Percentiles rank a stretch among this genome's conserved stretches.
These are phyloP conservation scores for Pisolithus thermaeus DNA, from an alignment of 1,284 basidiomycete genomes.

Conservation along the genomic window DNA sequence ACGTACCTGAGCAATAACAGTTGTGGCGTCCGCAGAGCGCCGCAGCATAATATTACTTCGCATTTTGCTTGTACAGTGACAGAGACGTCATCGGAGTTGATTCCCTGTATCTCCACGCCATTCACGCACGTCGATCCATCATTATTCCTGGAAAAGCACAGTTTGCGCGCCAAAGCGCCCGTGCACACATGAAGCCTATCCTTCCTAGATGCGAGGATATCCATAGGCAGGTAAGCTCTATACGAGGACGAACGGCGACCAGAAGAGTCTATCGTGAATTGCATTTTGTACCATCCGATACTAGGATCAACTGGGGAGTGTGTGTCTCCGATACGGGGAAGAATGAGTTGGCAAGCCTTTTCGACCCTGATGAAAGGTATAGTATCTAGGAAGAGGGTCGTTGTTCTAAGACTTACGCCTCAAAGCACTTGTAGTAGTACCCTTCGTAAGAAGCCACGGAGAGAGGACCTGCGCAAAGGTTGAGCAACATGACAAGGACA, in stretches of 20 bases:
- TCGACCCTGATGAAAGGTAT: slow-evolving; percentile 12
- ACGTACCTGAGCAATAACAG: slow-evolving; percentile 1
- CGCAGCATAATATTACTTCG: slow-evolving; percentile 30
- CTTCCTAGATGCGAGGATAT: slow-evolving; percentile 14
- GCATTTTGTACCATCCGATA: slow-evolving; percentile 16
- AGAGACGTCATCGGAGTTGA: slow-evolving; percentile 4
- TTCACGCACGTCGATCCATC: neutral
- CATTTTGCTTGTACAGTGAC: slow-evolving; percentile 14
- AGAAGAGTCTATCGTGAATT: slow-evolving; percentile 20
- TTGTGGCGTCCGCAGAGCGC: slow-evolving; percentile 8
- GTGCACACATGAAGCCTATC: slow-evolving; percentile 25
- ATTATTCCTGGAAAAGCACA: slow-evolving; percentile 6
- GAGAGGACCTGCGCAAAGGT: slow-evolving; percentile 14
- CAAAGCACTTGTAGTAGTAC: slow-evolving; percentile 10
- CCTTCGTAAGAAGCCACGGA: slow-evolving; percentile 8
- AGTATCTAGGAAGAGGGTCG: neutral
- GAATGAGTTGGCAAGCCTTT: slow-evolving; percentile 9
- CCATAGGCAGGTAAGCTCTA: slow-evolving; percentile 24
- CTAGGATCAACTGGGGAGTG: slow-evolving; percentile 23
- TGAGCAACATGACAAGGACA: slow-evolving; percentile 1
- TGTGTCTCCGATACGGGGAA: slow-evolving; percentile 22
- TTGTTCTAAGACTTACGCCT: neutral
- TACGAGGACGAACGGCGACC: slow-evolving; percentile 21
- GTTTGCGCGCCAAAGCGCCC: slow-evolving; percentile 15
- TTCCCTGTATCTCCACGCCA: slow-evolving; percentile 5